Conservation (phyloP, 345 rosid species). For the Aethionema arabicum region DNA sequence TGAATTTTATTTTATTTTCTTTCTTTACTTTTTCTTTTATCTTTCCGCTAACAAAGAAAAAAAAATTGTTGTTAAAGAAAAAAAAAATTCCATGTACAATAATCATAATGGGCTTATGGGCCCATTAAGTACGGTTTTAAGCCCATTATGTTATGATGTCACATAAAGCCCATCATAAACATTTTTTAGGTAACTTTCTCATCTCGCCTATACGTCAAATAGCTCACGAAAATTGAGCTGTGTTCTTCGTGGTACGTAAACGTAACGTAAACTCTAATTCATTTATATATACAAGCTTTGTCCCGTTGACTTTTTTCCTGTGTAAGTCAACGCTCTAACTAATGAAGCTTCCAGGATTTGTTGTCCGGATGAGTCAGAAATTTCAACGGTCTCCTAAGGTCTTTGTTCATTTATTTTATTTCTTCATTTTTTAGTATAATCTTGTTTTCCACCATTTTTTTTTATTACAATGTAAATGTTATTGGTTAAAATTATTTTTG, state of each 20-base stretch:
- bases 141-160: no score
- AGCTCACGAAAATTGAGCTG: constrained; percentile 13
- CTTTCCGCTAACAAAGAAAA: background rate
- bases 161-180: no score
- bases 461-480: no score
- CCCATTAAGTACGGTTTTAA: background rate
- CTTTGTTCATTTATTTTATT: no score
- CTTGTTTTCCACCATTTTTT: no score
- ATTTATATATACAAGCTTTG: background rate
- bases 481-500: no score
- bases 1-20: background rate
- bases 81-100: background rate
- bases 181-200: no score
- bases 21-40: constrained; percentile 1
- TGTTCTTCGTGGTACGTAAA: constrained; percentile 1
- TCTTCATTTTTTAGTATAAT: no score
- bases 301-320: constrained; percentile 3
- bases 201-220: background rate
- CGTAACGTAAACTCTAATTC: background rate
- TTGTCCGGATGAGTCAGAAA: constrained; percentile 18
- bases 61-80: no score
- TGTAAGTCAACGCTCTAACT: background rate
- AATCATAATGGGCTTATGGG: background rate
- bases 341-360: background rate
- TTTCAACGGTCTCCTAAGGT: background rate